Percentiles rank a stretch among this genome's conserved stretches.
Conservation (phyloP, 345 rosid species). For the Raphanus sativus region DNA sequence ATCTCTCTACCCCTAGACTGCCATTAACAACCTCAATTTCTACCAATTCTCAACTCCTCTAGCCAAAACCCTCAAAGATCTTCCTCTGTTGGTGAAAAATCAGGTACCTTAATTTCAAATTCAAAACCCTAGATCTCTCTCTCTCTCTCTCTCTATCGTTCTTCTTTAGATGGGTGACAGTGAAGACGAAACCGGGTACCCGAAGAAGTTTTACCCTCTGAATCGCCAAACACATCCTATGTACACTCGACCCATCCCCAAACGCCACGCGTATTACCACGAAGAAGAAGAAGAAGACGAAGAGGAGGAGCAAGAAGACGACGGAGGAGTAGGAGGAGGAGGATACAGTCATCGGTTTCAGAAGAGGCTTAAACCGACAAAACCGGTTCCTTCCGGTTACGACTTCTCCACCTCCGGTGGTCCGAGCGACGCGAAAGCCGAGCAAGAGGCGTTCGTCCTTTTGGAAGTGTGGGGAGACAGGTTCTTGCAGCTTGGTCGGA, state of each 20-base stretch:
- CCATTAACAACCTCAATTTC: not conserved
- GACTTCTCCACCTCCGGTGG: conserved; percentile 57
- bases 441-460: conserved; percentile 74
- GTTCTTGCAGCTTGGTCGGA: conserved; percentile 78
- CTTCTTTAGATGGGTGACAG: conserved; percentile 43
- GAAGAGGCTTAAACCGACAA: conserved; percentile 72
- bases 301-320: not conserved
- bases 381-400: conserved; percentile 59
- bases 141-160: not conserved
- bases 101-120: not conserved
- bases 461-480: conserved; percentile 93
- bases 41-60: not conserved
- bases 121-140: not conserved
- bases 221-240: not conserved
- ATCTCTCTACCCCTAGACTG: not conserved
- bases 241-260: conserved; percentile 29
- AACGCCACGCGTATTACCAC: conserved; percentile 37
- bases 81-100: not conserved
- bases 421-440: conserved; percentile 40
- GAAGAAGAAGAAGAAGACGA: conserved; percentile 27
- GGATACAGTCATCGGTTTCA: conserved; percentile 49
- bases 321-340: conserved; percentile 37
- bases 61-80: not conserved
- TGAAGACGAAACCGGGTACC: conserved; percentile 73
- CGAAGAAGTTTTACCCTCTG: conserved; percentile 50